Base-by-base conservation (phyloP, 805 yeast species). In the Metschnikowia cubensis region DNA sequence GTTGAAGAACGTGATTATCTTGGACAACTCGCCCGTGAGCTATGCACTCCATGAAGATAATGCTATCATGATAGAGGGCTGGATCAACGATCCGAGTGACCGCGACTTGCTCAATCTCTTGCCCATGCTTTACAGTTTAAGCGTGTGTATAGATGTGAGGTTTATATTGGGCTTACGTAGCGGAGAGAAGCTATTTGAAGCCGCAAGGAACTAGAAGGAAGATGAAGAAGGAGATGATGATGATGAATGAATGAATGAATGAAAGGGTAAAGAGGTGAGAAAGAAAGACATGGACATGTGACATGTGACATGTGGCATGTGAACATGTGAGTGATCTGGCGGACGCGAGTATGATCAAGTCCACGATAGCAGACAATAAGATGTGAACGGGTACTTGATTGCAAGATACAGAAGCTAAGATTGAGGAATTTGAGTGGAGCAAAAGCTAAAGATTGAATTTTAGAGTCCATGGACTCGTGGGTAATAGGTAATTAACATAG, bases 81-180 rank as follows among this genome's bases (percentile, higher is more conserved):
- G 99, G 99, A 89, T 94, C 54, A 89, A 87, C 62, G 99, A 94
- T 67, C 96, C 95, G n/a, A 80, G 85, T 35, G 99, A 94, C 63
- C 74, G 84, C 20, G 96, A 89, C 60, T 71, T 94, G 51, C 71
- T 94, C 67, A 84, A 89, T 59, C 69, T 94, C 47, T 66, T 94
- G 39, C 98, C 99, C 1, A 70, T 94, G 61, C 69, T 89, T 39
- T 80, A 83, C 59, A 84, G 92, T 25, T 68, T 94, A 60, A 76
- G 96, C 50, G 80, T 82, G 54, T 83, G 92, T 25, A 83, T 89
- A 7, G 99, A 92, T 66, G 97, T 92, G 20, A 73, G 97, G 56
- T 80, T 80, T 34, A 72, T 92, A 2, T 70, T 92, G 49, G 82
- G 95, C 6, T 73, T 92, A 55, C 84, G 87, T 60, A 73, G 75